Evolutionary conservation across 1,284 basidiomycete genomes (phyloP), one percentile per base, ranked within the genome.

Genomic region (Meira miltonrushii): DNA sequence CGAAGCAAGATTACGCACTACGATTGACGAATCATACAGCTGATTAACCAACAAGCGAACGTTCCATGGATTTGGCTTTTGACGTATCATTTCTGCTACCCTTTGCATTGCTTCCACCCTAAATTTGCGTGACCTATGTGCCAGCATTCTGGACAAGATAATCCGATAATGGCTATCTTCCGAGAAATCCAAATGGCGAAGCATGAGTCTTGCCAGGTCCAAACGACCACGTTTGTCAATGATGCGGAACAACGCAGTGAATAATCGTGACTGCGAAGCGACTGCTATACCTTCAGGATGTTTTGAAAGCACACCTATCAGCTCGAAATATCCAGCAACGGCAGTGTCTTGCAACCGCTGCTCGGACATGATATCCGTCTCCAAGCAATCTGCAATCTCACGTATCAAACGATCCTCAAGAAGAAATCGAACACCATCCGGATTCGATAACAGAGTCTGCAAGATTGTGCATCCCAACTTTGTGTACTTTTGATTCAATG

Each of bases 241-340:
- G 33, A 98, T 80, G 71, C 92, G 90, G 72, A 98, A 96, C 75
- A 98, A 90, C 0, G 89, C 88, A 0, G 93, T 95, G 78, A 96
- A 98, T 41, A 96, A 84, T 72, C 89, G 90, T 80, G 89, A 88
- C 71, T 89, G 89, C 78, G 94, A 91, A 77, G 98, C 81, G 17
- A 98, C 80, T 49, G 90, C 88, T 25, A 94, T 84, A 12, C 95
- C 95, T 55, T 95, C 90, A 33, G 86, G 84, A 62, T 87, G 85
- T 71, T 88, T 90, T 79, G 90, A 94, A 44, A 98, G 81, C 0
- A 86, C 87, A 2, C 93, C 93, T 1, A 99, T 83, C 87, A 99
- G 92, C 74, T 96, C 92, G 65, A 99, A 87, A 78, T 98, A 98
- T 0, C 93, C 94, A 68, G 85, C 88, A 0, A 90, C 89, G 62